phyloP scores from a whole-genome alignment of 1,139 yeast genomes.

The Meyerozyma carpophila region DNA sequence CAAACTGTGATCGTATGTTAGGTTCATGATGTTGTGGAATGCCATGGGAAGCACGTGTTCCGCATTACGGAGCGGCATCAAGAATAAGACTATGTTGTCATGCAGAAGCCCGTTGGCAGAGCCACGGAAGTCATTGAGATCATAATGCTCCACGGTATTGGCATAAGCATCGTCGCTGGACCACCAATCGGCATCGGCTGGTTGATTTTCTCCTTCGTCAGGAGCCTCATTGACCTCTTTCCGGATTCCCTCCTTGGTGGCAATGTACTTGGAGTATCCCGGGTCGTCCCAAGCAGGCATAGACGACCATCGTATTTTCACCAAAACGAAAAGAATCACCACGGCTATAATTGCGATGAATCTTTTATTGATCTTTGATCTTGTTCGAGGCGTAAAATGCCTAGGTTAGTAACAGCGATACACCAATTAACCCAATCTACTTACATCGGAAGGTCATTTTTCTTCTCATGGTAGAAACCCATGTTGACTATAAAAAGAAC shows the following conservation, averaged over 20 bases:
- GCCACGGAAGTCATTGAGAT: conserved; percentile 55
- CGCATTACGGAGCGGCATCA: conserved; percentile 80
- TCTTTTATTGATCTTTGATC: conserved; percentile 4
- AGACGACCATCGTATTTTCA: conserved; percentile 5
- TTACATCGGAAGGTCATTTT: conserved; percentile 45
- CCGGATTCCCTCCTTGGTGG: conserved; percentile 33
- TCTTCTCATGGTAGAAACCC: conserved; percentile 34
- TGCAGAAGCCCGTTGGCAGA: conserved; percentile 46
- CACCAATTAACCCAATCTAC: conserved; percentile 7
- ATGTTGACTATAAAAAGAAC: conserved; percentile 8
- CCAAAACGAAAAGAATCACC: conserved; percentile 5
- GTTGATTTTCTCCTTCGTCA: conserved; percentile 1
- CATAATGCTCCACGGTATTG: conserved; percentile 52
- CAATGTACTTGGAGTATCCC: conserved; percentile 17
- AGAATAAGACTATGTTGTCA: conserved; percentile 62
- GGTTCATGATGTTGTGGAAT: conserved; percentile 78
- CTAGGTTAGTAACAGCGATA: conserved; percentile 6
- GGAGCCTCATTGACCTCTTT: conserved; percentile 2
- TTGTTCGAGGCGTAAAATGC: conserved; percentile 11
- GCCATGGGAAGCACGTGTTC: conserved; percentile 76
- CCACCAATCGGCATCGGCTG: not conserved
- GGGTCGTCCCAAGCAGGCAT: not conserved
- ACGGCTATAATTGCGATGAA: conserved; percentile 4
- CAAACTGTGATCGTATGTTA: conserved; percentile 76
- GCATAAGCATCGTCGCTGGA: conserved; percentile 16